These are phyloP conservation scores for Westerdykella aurantiaca DNA, from an alignment of 2,329 filamentous ascomycete genomes.

Conservation along the genomic window DNA sequence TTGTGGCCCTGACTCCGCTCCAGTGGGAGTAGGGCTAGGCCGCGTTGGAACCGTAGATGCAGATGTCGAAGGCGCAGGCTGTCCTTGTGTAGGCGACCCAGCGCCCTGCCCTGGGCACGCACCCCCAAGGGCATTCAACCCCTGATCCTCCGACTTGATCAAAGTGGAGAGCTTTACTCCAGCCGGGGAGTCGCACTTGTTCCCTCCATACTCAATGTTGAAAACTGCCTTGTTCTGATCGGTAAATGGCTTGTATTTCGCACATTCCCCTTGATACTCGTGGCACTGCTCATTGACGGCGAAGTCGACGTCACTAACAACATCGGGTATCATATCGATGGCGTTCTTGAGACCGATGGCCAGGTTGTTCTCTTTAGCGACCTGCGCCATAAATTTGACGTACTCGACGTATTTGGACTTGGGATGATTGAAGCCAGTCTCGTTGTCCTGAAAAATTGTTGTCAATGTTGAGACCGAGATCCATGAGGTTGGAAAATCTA, in stretches of 20 bases:
- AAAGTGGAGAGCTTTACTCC: slow-evolving; percentile 16
- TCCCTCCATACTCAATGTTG: slow-evolving; percentile 61
- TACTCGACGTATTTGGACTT: slow-evolving; percentile 52
- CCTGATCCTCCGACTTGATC: slow-evolving; percentile 15
- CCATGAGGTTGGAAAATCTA: not conserved
- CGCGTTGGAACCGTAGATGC: not conserved
- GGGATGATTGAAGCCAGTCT: slow-evolving; percentile 56
- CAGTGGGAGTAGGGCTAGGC: not conserved
- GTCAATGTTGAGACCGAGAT: slow-evolving; percentile 16
- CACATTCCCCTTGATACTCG: slow-evolving; percentile 47
- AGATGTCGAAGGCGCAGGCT: not conserved
- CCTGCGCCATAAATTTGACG: slow-evolving; percentile 53
- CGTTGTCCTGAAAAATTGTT: slow-evolving; percentile 24
- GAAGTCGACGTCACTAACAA: slow-evolving; percentile 53
- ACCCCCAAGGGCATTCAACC: slow-evolving; percentile 12
- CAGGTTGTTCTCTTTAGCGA: slow-evolving; percentile 50
- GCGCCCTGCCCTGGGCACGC: slow-evolving; percentile 2
- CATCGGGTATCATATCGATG: slow-evolving; percentile 49
- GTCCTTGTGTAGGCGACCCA: not conserved
- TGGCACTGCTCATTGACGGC: slow-evolving; percentile 65
- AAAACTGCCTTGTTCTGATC: slow-evolving; percentile 61
- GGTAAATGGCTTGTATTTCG: slow-evolving; percentile 52
- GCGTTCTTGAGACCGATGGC: slow-evolving; percentile 64
- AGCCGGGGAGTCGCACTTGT: slow-evolving; percentile 8
- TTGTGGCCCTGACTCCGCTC: not conserved